A percentile compares a stretch with the other conserved stretches of the same genome.
These are phyloP conservation scores for Coemansia sp. DNA, from an alignment of 192 early-diverging fungal genomes.

Conservation along the genomic window DNA sequence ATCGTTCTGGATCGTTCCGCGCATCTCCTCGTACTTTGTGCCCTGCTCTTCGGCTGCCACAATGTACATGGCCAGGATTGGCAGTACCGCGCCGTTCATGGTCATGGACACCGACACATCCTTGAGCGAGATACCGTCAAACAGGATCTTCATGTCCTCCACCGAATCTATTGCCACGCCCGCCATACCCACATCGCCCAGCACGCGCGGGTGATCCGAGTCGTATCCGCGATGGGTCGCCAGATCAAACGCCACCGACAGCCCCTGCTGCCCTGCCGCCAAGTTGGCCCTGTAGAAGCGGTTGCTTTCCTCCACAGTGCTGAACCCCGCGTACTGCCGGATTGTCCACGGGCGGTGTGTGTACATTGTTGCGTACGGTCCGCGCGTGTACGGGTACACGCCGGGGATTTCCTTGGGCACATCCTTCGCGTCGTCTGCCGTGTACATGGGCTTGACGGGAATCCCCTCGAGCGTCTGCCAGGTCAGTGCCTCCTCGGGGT, in stretches of 20 bases:
- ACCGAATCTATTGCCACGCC: constrained; percentile 89
- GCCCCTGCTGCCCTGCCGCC: constrained; percentile 83
- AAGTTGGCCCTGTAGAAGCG: constrained; percentile 82
- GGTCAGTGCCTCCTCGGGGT: constrained; percentile 62
- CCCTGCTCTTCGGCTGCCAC: constrained; percentile 86
- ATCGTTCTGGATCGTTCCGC: constrained; percentile 88
- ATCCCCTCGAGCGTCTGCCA: constrained; percentile 85
- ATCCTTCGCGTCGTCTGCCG: constrained; percentile 60
- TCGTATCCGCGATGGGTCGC: constrained; percentile 88
- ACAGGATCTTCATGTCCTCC: constrained; percentile 90
- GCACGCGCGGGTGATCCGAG: constrained; percentile 82
- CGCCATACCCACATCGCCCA: constrained; percentile 90
- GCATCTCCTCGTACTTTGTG: constrained; percentile 67
- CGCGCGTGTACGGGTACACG: constrained; percentile 81
- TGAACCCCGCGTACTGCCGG: constrained; percentile 86
- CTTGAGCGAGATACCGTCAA: constrained; percentile 82
- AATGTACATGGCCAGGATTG: constrained; percentile 86
- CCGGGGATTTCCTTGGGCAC: constrained; percentile 69
- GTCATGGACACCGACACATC: constrained; percentile 92
- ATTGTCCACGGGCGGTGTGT: constrained; percentile 81
- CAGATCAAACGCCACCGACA: constrained; percentile 84
- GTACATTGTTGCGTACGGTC: constrained; percentile 80
- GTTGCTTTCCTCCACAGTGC: constrained; percentile 88
- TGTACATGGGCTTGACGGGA: constrained; percentile 81
- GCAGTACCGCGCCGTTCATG: constrained; percentile 92